A percentile compares a stretch with the other conserved stretches of the same genome.
Evolutionary conservation across 1,284 basidiomycete genomes (phyloP).

Genomic region (Earliella scabrosa): DNA sequence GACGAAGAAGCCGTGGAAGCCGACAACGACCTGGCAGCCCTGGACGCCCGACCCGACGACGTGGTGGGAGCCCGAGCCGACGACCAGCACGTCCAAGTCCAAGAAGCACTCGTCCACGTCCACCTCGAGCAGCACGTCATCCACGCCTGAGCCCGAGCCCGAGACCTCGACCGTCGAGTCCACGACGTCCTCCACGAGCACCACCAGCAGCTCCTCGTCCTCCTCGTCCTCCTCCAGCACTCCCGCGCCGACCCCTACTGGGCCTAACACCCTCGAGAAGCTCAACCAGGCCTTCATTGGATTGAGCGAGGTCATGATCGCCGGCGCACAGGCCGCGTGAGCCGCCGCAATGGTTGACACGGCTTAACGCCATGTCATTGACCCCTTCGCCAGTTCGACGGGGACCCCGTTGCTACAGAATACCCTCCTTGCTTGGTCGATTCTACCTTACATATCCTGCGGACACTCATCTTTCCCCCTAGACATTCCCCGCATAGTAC

Average conservation of each 20-base stretch:
- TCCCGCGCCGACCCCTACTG: slow-evolving; percentile 33
- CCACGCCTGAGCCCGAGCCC: slow-evolving; percentile 24
- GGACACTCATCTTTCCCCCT: not conserved
- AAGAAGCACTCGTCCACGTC: slow-evolving; percentile 25
- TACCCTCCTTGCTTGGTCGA: not conserved
- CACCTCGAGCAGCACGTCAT: slow-evolving; percentile 17
- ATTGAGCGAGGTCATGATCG: slow-evolving; percentile 40
- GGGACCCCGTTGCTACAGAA: not conserved
- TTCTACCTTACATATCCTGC: not conserved
- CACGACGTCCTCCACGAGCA: slow-evolving; percentile 23
- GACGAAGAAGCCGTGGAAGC: slow-evolving; percentile 16
- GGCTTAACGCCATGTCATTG: too few species aligned
- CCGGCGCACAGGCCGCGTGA: slow-evolving; percentile 25
- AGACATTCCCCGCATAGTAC: not conserved
- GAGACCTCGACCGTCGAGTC: slow-evolving; percentile 28
- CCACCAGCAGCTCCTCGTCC: slow-evolving; percentile 23
- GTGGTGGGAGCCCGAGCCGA: slow-evolving; percentile 2
- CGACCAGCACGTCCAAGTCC: slow-evolving; percentile 19
- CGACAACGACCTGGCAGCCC: slow-evolving; percentile 22
- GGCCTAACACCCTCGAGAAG: slow-evolving; percentile 37
- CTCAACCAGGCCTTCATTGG: slow-evolving; percentile 44
- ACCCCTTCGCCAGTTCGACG: not conserved
- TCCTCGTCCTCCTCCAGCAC: slow-evolving; percentile 27
- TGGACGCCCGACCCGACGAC: slow-evolving; percentile 1
- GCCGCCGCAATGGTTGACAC: not conserved